phyloP scores from a whole-genome alignment of 352 stramenopile genomes.

The Globisporangium perplexum region DNA sequence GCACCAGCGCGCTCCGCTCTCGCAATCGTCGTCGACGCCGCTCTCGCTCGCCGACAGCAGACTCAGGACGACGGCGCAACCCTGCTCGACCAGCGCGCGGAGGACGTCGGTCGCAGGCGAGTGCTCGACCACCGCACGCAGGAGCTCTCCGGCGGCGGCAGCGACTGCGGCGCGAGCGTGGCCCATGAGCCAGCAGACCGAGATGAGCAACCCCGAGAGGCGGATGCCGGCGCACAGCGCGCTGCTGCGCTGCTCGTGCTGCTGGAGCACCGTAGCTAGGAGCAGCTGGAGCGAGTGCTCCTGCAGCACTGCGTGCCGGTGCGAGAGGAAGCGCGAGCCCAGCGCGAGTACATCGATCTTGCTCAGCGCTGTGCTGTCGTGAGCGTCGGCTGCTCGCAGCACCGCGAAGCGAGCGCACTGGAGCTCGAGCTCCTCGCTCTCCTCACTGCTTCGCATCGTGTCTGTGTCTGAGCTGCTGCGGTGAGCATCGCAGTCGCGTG shows the following conservation, averaged over 20 bases:
- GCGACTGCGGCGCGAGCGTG: conserved; percentile 3
- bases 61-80: conserved; percentile 3
- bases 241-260: not conserved
- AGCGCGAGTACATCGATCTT: conserved; percentile 2
- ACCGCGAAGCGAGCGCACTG: conserved; percentile 7
- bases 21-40: not conserved
- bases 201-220: conserved; percentile 7
- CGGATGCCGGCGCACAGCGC: conserved; percentile 3
- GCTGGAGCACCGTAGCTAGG: not conserved
- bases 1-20: not conserved
- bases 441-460: not conserved
- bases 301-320: conserved; percentile 8
- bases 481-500: not conserved
- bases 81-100: conserved; percentile 11
- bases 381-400: not conserved
- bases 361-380: not conserved
- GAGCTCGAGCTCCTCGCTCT: not conserved
- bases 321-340: not conserved
- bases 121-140: conserved; percentile 1
- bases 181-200: conserved; percentile 11
- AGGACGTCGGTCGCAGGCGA: conserved; percentile 4
- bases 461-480: not conserved
- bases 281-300: conserved; percentile 3
- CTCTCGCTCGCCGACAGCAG: not conserved
- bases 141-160: not conserved